Evolutionary conservation across 345 rosid genomes (phyloP), one percentile per base, ranked within the genome.

Genomic region (Garcia nutans): DNA sequence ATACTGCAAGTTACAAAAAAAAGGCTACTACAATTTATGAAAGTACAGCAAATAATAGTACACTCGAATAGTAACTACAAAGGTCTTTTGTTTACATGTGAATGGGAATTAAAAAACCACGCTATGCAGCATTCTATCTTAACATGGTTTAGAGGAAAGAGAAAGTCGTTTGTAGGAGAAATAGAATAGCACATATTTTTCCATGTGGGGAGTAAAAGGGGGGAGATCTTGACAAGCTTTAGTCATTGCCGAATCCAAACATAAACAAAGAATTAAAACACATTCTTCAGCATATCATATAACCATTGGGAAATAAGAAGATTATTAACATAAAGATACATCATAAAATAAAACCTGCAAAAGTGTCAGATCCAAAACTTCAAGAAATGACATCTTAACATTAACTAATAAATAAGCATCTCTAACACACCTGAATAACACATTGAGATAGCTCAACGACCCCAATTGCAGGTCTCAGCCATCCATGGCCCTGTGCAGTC

Each of bases 391-490:
- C n/a, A 17, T 54, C 22, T 15, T 31, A 23, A 68, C 49, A 3
- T 28, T 54, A 28, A 50, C 45, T 26, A 57, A 52, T 55, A 75
- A 68, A 15, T 60, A 71, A 3, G 60, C 8, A 44, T 68, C 52
- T 65, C 56, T 22, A 57, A 83, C 70, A 74, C 74, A 93, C 99
- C 99, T 96, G 98, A 84, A 92, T 86, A 79, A 96, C 85, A 74
- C 97, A 93, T 75, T 96, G 99, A 79, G 97, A 93, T 75, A 96
- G 98, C 84, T 96, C 99, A 78, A 88, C 85, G 65, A 96, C 97
- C 77, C 99, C 99, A 57, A 85, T 78, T 47, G 97, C 98, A 73
- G 99, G 99, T 83, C 99, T 92, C 79, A 93, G 87, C 99, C 99
- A 93, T 82, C 99, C 99, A 88, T 89, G 97, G 68, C 95, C 97